These are phyloP conservation scores for Sungouiella thailandica DNA, from an alignment of 805 yeast genomes.

Conservation along the genomic window DNA sequence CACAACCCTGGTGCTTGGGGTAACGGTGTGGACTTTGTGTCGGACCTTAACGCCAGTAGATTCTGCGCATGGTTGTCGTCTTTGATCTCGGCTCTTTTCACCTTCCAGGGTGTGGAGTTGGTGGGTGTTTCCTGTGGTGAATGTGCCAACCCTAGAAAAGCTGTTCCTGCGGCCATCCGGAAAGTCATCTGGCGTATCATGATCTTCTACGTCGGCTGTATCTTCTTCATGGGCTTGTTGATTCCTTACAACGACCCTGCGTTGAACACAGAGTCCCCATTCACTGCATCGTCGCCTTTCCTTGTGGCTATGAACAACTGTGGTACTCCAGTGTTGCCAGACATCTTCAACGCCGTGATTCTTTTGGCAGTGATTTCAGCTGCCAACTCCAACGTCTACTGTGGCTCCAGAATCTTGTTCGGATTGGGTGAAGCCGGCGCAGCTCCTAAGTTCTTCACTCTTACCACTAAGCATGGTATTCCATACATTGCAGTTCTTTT, in stretches of 20 bases:
- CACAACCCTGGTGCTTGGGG: slow-evolving; percentile 77
- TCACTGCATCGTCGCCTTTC: slow-evolving; percentile 62
- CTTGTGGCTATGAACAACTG: slow-evolving; percentile 65
- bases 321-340: slow-evolving; percentile 62
- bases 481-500: slow-evolving; percentile 33
- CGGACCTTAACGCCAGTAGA: slow-evolving; percentile 48
- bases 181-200: slow-evolving; percentile 64
- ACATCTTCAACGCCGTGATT: slow-evolving; percentile 69
- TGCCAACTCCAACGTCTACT: slow-evolving; percentile 70
- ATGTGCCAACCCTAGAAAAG: slow-evolving; percentile 60
- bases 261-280: slow-evolving; percentile 24
- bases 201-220: slow-evolving; percentile 58
- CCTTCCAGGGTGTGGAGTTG: slow-evolving; percentile 75
- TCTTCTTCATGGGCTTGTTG: slow-evolving; percentile 65
- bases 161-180: slow-evolving; percentile 69
- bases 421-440: slow-evolving; percentile 56
- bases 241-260: slow-evolving; percentile 65
- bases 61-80: slow-evolving; percentile 70
- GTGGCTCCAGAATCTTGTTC: slow-evolving; percentile 64
- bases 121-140: slow-evolving; percentile 77
- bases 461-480: slow-evolving; percentile 36
- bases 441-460: slow-evolving; percentile 50
- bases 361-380: slow-evolving; percentile 68
- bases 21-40: slow-evolving; percentile 42
- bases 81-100: slow-evolving; percentile 59